These are phyloP conservation scores for Protomyces inundatus DNA, from an alignment of 1,139 yeast species.

Conservation along the genomic window DNA sequence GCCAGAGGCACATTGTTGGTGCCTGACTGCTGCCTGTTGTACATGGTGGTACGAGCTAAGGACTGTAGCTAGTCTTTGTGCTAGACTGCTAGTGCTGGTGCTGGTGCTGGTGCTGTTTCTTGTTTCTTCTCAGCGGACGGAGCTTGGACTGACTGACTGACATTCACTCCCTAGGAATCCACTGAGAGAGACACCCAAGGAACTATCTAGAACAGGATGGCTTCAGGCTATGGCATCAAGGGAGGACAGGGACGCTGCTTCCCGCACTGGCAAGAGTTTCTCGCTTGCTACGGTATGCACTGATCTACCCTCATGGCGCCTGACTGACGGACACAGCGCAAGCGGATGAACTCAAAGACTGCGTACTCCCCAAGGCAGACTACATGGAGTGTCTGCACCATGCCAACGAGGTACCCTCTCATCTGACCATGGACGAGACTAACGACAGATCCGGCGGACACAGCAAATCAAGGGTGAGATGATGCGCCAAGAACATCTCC, in stretches of 20 bases:
- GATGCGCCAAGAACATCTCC: slow-evolving; percentile 18
- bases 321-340: slow-evolving; percentile 4
- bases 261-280: slow-evolving; percentile 35
- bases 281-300: slow-evolving; percentile 4
- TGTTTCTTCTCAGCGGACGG: too few relatives aligned
- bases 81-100: slow-evolving; percentile 18
- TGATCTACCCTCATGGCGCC: neutral
- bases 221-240: slow-evolving; percentile 42
- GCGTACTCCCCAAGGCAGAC: slow-evolving; percentile 45
- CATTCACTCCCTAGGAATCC: too few relatives aligned
- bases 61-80: neutral
- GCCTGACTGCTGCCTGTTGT: slow-evolving; percentile 31
- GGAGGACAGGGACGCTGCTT: slow-evolving; percentile 51
- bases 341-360: slow-evolving; percentile 37
- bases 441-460: slow-evolving; percentile 6
- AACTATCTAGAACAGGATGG: slow-evolving; percentile 32
- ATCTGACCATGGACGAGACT: neutral
- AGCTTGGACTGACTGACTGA: too few relatives aligned
- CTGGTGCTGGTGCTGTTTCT: too few relatives aligned
- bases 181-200: too few relatives aligned
- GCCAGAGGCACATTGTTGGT: slow-evolving; percentile 38
- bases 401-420: slow-evolving; percentile 40
- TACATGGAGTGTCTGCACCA: slow-evolving; percentile 50
- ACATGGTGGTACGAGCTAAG: neutral
- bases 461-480: slow-evolving; percentile 14